These are phyloP conservation scores for Skeletonema costatum DNA, from an alignment of 108 stramenopile genomes.

Conservation along the genomic window DNA sequence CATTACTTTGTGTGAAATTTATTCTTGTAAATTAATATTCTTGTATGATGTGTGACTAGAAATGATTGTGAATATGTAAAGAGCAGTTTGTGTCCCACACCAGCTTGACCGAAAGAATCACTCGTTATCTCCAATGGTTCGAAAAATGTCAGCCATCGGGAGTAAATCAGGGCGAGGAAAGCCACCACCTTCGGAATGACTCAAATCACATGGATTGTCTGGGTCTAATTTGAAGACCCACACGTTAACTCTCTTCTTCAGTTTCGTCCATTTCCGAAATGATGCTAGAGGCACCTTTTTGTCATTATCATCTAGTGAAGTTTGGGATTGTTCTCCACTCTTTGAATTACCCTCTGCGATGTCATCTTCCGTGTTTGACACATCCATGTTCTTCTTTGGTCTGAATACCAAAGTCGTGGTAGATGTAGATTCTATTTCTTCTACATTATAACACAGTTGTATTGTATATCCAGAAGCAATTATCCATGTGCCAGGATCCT, in stretches of 20 bases:
- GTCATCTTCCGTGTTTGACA: background rate
- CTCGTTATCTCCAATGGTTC: constrained; percentile 5
- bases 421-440: constrained; percentile 34
- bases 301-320: background rate
- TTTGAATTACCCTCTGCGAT: background rate
- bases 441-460: constrained; percentile 46
- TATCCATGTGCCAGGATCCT: constrained; percentile 40
- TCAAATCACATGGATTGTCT: constrained; percentile 44
- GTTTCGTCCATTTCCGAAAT: constrained; percentile 52
- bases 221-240: constrained; percentile 56
- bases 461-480: constrained; percentile 38
- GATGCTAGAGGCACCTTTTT: constrained; percentile 33
- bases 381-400: background rate
- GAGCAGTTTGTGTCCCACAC: background rate
- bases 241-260: constrained; percentile 50
- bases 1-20: constrained; percentile 35
- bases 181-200: constrained; percentile 46
- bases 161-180: constrained; percentile 58
- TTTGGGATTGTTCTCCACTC: constrained; percentile 7
- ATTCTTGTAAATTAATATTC: background rate
- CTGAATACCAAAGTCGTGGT: constrained; percentile 18
- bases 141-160: constrained; percentile 54
- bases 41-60: background rate
- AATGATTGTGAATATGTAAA: background rate
- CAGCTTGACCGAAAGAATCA: background rate